phyloP scores from a whole-genome alignment of 2,329 filamentous ascomycete genomes.

The Thielaviopsis musarum region DNA sequence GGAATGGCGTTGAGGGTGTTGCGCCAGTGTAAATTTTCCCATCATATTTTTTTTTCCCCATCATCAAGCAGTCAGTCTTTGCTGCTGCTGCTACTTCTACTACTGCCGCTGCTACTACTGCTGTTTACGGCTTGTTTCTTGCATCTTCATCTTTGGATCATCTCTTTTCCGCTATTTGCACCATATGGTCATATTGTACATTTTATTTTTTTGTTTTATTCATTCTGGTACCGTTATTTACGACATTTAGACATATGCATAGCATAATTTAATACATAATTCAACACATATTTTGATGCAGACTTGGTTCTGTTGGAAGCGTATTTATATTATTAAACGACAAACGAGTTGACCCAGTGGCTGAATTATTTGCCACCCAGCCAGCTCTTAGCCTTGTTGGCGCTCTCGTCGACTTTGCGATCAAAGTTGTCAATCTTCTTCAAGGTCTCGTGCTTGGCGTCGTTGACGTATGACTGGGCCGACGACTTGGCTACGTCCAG shows the following conservation, averaged over 20 bases:
- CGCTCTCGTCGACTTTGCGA: constrained; percentile 60
- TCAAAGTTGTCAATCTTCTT: constrained; percentile 72
- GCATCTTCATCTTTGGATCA: background rate
- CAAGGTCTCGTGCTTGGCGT: constrained; percentile 45
- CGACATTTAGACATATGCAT: background rate
- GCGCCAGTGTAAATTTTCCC: too few relatives aligned
- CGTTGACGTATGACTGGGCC: constrained; percentile 42
- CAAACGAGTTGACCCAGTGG: too few relatives aligned
- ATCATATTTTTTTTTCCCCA: background rate
- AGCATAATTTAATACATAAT: background rate
- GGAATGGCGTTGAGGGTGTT: too few relatives aligned
- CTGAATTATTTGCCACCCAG: constrained; percentile 45
- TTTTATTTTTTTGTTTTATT: background rate
- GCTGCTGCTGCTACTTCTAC: background rate
- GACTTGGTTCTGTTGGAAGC: background rate
- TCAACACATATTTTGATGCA: background rate
- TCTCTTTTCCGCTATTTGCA: background rate
- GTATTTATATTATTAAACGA: background rate
- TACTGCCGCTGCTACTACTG: background rate
- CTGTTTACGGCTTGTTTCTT: background rate
- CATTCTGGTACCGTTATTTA: background rate
- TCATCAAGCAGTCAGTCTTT: background rate
- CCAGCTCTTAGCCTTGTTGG: constrained; percentile 79
- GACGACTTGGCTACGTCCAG: constrained; percentile 43
- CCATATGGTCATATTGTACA: background rate